Evolutionary conservation across 1,284 basidiomycete species (phyloP), one percentile per base, ranked within the genome.

Genomic region (Naganishia liquefaciens): DNA sequence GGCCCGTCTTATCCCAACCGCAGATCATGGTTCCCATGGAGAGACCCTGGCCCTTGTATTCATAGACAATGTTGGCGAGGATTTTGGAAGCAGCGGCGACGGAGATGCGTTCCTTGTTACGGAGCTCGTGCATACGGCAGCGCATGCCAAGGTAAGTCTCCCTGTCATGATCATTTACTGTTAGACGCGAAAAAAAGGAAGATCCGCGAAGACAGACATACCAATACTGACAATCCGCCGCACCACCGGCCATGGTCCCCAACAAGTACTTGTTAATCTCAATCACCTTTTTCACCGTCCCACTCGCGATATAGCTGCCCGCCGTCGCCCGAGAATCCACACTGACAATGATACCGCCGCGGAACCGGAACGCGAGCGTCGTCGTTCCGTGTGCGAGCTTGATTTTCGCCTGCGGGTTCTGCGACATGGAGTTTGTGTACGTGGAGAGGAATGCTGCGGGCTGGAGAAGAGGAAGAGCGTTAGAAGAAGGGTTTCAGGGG

Each of bases 21-120:
- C 94, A 98, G 70, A 99, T 96, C 96, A 99, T 99, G 2, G 96
- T 99, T 64, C 96, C 96, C 95, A 99, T 99, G 76, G 92, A 95
- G 67, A 99, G 81, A 5, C 96, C 96, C 94, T 96, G 98, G 15
- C 96, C 96, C 81, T 99, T 99, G 84, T 99, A 99, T 66, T 88
- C 85, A 80, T 98, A 99, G 7, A 99, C 93, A 62, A 99, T 87
- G 76, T 99, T 99, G 80, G 90, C 90, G 64, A 99, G 84, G 78
- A 94, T 96, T 78, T 99, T 99, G 80, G 90, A 93, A 6, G 96
- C 96, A 21, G 96, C 96, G 15, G 96, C 96, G 21, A 99, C 96
- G 21, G 93, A 96, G 77, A 99, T 99, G 55, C 95, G 88, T 80
- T 99, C 94, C 75, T 91, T 89, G 80, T 99, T 98, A 70, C 96